Evolutionary conservation across 2,329 filamentous ascomycete species (phyloP), one percentile per base, ranked within the genome.

Genomic region (Dactylonectria estremocensis): DNA sequence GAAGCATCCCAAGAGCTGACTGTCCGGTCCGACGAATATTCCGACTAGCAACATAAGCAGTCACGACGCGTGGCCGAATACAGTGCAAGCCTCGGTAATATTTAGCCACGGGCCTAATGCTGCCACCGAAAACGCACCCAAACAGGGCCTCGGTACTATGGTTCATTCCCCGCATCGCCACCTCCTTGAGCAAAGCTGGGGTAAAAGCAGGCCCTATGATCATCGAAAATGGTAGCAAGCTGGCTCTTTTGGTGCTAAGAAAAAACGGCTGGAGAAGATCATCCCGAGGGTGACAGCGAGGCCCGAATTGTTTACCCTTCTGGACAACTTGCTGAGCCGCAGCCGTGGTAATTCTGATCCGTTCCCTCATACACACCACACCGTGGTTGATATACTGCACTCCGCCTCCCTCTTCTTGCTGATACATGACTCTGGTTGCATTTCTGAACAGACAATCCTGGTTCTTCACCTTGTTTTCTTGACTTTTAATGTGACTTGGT

Each of bases 61-160:
- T 10, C 18, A 48, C 3, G 18, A 10, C 43, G n/a, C n/a, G 28
- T 9, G 61, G 24, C 53, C 55, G 37, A 60, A 53, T 24, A 22
- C 46, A 40, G 48, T 54, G 52, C 37, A 68, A 52, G 61, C 72
- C 72, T 74, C 71, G 71, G 72, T 60, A 73, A 69, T 65, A 54
- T 61, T 33, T 52, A 62, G 56, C 63, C 66, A 61, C 59, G 58
- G 60, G 56, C 31, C 28, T 24, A 37, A 9, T n/a, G 24, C 24
- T 28, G 24, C 7, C 24, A 28, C 24, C 13, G 10, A 33, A 37
- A 20, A 53, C 35, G 24, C 33, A 6, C 50, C 28, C 31, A 46
- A 52, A 49, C 56, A 66, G 35, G 64, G 68, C 69, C 69, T 73
- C 70, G 73, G 73, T 63, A 64, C 65, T 31, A 52, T 56, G 35